A percentile compares a stretch with the other conserved stretches of the same genome.
Conservation (phyloP, 169 alveolate genomes). For the Plasmodium yoelii region DNA sequence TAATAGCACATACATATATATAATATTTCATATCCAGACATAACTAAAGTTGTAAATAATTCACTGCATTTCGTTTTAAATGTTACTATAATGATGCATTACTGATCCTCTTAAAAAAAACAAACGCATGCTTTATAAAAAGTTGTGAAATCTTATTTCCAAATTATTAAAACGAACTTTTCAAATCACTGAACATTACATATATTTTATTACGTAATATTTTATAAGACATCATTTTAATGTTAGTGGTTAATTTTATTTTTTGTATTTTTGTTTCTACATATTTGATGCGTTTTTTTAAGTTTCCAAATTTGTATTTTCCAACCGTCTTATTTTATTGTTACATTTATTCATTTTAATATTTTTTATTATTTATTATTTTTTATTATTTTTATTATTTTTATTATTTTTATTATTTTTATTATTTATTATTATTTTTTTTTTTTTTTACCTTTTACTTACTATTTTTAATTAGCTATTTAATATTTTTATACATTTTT, state of each 20-base stretch:
- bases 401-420: too few relatives aligned
- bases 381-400: too few relatives aligned
- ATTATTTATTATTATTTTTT: too few relatives aligned
- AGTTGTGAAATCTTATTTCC: not conserved
- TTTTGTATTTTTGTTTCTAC: not conserved
- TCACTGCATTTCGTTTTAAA: not conserved
- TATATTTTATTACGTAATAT: not conserved
- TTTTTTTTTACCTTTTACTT: not conserved
- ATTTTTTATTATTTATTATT: too few relatives aligned
- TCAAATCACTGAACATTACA: not conserved
- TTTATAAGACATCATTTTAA: not conserved
- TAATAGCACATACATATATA: constrained; percentile 11
- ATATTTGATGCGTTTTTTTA: not conserved
- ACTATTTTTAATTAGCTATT: not conserved
- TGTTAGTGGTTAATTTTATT: not conserved
- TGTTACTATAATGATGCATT: not conserved
- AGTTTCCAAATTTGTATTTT: not conserved
- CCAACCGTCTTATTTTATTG: not conserved
- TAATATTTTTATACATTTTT: not conserved
- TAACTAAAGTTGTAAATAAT: not conserved
- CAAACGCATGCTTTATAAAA: constrained; percentile 19
- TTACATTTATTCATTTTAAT: not conserved
- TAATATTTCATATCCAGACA: constrained; percentile 8
- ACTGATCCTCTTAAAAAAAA: not conserved
- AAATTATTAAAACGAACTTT: not conserved